Evolutionary conservation across 164 flowering plant species (phyloP).

Genomic region (Annona squamosa): DNA sequence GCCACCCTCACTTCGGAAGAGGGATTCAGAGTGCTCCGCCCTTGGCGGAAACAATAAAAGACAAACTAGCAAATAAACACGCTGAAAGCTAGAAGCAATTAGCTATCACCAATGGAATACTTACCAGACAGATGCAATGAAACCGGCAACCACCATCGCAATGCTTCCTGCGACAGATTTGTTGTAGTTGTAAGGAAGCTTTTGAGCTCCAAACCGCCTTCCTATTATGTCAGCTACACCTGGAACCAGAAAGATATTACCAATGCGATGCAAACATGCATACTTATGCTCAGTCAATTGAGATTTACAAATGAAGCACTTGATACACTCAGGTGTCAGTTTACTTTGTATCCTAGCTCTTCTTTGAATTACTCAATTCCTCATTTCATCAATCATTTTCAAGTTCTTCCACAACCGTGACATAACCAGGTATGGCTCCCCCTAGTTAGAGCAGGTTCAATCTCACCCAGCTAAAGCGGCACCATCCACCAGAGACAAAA

Average conservation of each 20-base stretch:
- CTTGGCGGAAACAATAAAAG: too few species aligned
- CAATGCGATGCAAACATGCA: background rate
- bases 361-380: background rate
- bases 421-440: background rate
- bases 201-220: slow-evolving; percentile 59
- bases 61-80: background rate
- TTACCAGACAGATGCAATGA: slow-evolving; percentile 64
- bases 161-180: slow-evolving; percentile 74
- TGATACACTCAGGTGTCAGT: background rate
- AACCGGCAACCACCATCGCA: slow-evolving; percentile 74
- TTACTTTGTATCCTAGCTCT: background rate
- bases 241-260: slow-evolving; percentile 10
- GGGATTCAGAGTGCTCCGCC: too few species aligned
- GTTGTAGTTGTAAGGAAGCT: slow-evolving; percentile 69
- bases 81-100: background rate
- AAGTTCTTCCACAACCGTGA: background rate
- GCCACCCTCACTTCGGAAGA: too few species aligned
- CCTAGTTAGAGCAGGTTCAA: background rate
- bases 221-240: slow-evolving; percentile 89
- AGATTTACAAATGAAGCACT: background rate
- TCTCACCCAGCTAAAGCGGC: background rate
- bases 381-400: background rate
- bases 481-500: background rate
- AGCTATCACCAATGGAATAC: background rate
- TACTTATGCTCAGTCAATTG: background rate